phyloP scores from a whole-genome alignment of 768 basidiomycete species.

The Exsudoporus frostii region DNA sequence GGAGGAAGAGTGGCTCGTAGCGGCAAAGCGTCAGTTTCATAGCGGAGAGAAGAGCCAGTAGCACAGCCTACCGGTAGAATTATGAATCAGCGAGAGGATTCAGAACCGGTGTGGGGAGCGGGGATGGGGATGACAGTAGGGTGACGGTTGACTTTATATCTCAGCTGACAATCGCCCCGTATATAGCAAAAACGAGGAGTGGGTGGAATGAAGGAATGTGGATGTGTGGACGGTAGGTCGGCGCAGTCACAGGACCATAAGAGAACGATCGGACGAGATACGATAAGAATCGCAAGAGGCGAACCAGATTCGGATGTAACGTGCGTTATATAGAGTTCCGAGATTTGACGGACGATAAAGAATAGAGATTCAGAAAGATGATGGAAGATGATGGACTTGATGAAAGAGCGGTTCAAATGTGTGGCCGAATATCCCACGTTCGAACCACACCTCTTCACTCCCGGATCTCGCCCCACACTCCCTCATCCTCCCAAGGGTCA shows the following conservation, averaged over 20 bases:
- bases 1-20: conserved; percentile 6
- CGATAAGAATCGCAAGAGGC: conserved; percentile 24
- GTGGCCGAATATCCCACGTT: conserved; percentile 4
- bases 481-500: not conserved
- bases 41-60: not conserved
- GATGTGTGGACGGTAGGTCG: conserved; percentile 2
- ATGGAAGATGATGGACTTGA: conserved; percentile 11
- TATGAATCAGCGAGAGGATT: conserved; percentile 7
- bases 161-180: conserved; percentile 9
- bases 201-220: conserved; percentile 20
- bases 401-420: not conserved
- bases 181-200: conserved; percentile 11
- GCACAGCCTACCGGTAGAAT: conserved; percentile 18
- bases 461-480: not conserved
- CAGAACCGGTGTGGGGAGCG: conserved; percentile 12
- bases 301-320: conserved; percentile 3
- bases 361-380: conserved; percentile 6
- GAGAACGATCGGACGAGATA: conserved; percentile 31
- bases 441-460: not conserved
- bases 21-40: conserved; percentile 3
- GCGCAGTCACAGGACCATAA: conserved; percentile 31
- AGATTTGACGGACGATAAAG: conserved; percentile 20
- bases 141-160: conserved; percentile 33
- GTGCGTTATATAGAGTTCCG: conserved; percentile 18
- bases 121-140: conserved; percentile 10